These are phyloP conservation scores for Calonectria leucothoes DNA, from an alignment of 2,329 filamentous ascomycete species.

Conservation along the genomic window DNA sequence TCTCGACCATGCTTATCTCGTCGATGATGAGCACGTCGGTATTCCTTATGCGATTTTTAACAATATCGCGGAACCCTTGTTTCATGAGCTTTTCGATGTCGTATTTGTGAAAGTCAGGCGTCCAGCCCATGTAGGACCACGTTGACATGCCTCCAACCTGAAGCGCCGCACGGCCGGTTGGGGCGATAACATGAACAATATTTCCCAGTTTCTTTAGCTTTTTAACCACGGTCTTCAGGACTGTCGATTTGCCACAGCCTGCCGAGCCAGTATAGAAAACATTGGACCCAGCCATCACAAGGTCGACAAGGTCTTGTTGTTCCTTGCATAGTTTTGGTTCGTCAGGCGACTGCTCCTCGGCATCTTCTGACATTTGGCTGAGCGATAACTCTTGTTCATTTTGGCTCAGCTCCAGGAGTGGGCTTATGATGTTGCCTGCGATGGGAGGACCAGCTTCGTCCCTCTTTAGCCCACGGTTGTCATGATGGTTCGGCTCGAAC, in stretches of 20 bases:
- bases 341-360: not conserved
- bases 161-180: conserved; percentile 69
- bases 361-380: not conserved
- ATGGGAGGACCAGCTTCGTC: not conserved
- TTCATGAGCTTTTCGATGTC: not conserved
- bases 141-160: conserved; percentile 67
- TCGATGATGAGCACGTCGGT: conserved; percentile 72
- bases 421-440: not conserved
- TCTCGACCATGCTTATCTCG: conserved; percentile 75
- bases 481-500: not conserved
- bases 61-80: not conserved
- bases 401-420: not conserved
- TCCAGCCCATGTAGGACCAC: conserved; percentile 69
- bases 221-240: conserved; percentile 34
- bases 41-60: conserved; percentile 49
- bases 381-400: not conserved
- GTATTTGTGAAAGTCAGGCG: conserved; percentile 44
- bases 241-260: conserved; percentile 52
- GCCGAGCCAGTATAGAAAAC: conserved; percentile 75
- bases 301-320: conserved; percentile 46
- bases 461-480: not conserved
- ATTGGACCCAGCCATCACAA: conserved; percentile 63
- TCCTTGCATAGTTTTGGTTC: conserved; percentile 33
- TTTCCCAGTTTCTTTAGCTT: conserved; percentile 13
- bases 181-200: conserved; percentile 64